Evolutionary conservation across 2,329 filamentous ascomycete genomes (phyloP), one percentile per base, ranked within the genome.

Genomic region (Exserohilum rostratum): DNA sequence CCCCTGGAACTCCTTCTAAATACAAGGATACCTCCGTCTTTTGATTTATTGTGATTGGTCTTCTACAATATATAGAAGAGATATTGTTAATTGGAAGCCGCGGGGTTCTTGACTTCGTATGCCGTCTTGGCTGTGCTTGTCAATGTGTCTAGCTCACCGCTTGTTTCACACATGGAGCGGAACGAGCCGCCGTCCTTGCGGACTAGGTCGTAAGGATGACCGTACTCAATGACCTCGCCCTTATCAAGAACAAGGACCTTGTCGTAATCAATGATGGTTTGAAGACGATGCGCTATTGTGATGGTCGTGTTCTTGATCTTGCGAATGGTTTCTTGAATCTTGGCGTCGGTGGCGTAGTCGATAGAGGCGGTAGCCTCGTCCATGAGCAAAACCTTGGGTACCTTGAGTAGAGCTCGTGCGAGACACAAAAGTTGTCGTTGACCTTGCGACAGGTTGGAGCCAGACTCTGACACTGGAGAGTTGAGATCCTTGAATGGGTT

Each of bases 281-380:
- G 92, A 61, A 99, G 81, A 15, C 95, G 87, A 77, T 99, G 95
- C 0, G 95, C 95, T 69, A 99, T 98, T 0, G 95, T 98, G 72
- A 98, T 90, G 56, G 96, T 96, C 0, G 95, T 99, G 74, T 92
- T 83, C 62, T 87, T 89, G 66, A 98, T 84, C 74, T 96, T 90
- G n/a, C 92, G 89, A 57, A 99, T 93, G 0, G 95, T 98, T 67
- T 91, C 91, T 77, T 99, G 95, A 64, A 99, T 98, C 79, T 96
- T 97, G 45, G 88, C 83, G 69, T 99, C 95, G 2, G 95, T 99
- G 5, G 88, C 89, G 76, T 98, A 98, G 78, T 99, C 95, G 69
- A 99, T 98, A 0, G 91, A 96, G 0, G 95, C 95, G 0, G 95
- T 99, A 0, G 95, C 95, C 80, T 99, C 95, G 76, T 99, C 95